Conservation (phyloP, 768 basidiomycete species). For the Dendrothele bispora region DNA sequence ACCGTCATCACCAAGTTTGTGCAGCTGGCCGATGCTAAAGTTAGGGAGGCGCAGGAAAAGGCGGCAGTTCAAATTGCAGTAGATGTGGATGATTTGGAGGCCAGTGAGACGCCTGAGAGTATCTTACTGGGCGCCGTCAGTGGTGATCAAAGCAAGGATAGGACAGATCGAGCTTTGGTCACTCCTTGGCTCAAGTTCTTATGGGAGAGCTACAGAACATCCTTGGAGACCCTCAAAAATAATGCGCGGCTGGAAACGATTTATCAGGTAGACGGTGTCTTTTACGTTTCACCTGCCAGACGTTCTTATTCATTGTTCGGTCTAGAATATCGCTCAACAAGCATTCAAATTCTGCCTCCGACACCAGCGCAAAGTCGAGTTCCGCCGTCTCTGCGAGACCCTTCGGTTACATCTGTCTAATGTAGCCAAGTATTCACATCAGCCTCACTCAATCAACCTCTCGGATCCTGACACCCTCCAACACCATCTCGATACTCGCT, state of each 20-base stretch:
- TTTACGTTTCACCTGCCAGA: not conserved
- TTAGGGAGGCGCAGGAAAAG: slow-evolving; percentile 84
- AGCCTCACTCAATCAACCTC: slow-evolving; percentile 92
- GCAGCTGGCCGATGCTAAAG: slow-evolving; percentile 76
- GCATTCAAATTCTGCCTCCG: slow-evolving; percentile 96
- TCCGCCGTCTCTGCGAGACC: slow-evolving; percentile 94
- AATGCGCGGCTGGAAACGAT: slow-evolving; percentile 90
- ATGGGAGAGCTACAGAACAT: slow-evolving; percentile 98
- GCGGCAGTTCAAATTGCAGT: slow-evolving; percentile 73
- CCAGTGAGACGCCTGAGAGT: slow-evolving; percentile 91
- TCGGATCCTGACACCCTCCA: slow-evolving; percentile 93
- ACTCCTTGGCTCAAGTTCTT: slow-evolving; percentile 97
- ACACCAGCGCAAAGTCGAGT: slow-evolving; percentile 94
- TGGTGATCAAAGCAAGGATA: slow-evolving; percentile 87
- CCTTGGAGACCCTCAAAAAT: slow-evolving; percentile 93
- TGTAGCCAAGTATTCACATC: slow-evolving; percentile 93
- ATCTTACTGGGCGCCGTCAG: slow-evolving; percentile 89
- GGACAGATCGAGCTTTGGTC: slow-evolving; percentile 92
- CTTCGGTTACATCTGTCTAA: slow-evolving; percentile 93
- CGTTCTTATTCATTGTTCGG: not conserved
- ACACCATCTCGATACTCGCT: slow-evolving; percentile 94
- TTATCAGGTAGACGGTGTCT: slow-evolving; percentile 71
- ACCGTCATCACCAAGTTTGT: slow-evolving; percentile 87
- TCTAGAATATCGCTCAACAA: slow-evolving; percentile 90
- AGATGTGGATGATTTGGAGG: slow-evolving; percentile 94